Conservation (phyloP, 345 rosid species). For the Odontarrhena argentea region DNA sequence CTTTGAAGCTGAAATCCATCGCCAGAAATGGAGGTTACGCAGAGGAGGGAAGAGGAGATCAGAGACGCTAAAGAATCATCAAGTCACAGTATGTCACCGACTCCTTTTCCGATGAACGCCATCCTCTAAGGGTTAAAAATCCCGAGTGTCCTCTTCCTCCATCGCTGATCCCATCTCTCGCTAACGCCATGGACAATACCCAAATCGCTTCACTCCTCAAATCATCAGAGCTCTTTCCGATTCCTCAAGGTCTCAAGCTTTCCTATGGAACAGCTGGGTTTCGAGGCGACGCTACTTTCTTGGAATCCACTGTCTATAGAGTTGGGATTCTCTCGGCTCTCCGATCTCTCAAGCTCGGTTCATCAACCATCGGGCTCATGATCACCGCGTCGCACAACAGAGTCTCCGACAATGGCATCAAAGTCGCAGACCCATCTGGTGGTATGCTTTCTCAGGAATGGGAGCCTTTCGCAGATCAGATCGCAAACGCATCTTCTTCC, state of each 20-base stretch:
- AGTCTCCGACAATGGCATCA: slow-evolving; percentile 80
- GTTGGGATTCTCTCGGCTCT: slow-evolving; percentile 84
- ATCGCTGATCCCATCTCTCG: neutral
- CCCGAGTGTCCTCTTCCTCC: slow-evolving; percentile 3
- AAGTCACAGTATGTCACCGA: slow-evolving; percentile 33
- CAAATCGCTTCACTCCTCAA: slow-evolving; percentile 56
- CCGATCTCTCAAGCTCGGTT: slow-evolving; percentile 68
- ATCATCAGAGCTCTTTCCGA: slow-evolving; percentile 54
- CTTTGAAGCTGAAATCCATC: slow-evolving; percentile 27
- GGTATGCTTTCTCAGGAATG: slow-evolving; percentile 88
- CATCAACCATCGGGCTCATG: slow-evolving; percentile 71
- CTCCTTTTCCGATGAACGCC: slow-evolving; percentile 62
- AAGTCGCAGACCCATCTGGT: slow-evolving; percentile 81
- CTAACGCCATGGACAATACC: slow-evolving; percentile 56
- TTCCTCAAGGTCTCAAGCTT: slow-evolving; percentile 63
- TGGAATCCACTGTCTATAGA: slow-evolving; percentile 70
- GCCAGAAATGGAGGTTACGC: slow-evolving; percentile 64
- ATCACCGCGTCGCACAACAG: slow-evolving; percentile 94
- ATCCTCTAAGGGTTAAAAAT: slow-evolving; percentile 77
- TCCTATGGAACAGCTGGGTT: slow-evolving; percentile 94
- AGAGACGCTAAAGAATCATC: slow-evolving; percentile 43
- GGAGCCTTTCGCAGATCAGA: slow-evolving; percentile 90
- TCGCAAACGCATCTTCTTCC: slow-evolving; percentile 68
- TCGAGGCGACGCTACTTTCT: slow-evolving; percentile 73
- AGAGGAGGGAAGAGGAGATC: slow-evolving; percentile 65